These are phyloP conservation scores for Macrocystidia cucumis DNA, from an alignment of 1,284 basidiomycete species.

Conservation along the genomic window DNA sequence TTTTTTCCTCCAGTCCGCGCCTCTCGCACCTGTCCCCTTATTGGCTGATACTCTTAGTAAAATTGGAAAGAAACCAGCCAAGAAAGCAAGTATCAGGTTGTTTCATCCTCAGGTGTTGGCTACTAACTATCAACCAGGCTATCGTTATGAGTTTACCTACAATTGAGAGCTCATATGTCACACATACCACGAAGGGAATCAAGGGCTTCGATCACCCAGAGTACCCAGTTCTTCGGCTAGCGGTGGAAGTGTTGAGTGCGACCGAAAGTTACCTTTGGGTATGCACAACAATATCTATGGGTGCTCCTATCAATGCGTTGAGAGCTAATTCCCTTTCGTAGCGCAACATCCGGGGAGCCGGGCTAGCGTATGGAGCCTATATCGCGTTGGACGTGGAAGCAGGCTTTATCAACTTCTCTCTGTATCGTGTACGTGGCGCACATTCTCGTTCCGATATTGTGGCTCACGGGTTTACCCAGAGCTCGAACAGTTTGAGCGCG, in stretches of 20 bases:
- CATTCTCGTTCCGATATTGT: background rate
- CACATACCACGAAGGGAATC: conserved; percentile 75
- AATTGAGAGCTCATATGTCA: conserved; percentile 90
- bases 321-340: conserved; percentile 19
- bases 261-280: conserved; percentile 96
- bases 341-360: conserved; percentile 85
- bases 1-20: conserved; percentile 10
- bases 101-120: background rate
- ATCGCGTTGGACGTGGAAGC: conserved; percentile 77
- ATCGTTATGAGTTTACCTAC: conserved; percentile 86
- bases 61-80: conserved; percentile 68
- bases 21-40: conserved; percentile 63
- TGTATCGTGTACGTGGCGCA: conserved; percentile 63
- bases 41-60: conserved; percentile 66
- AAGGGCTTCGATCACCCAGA: conserved; percentile 80
- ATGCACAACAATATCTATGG: no score
- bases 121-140: conserved; percentile 40
- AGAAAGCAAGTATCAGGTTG: conserved; percentile 42
- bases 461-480: conserved; percentile 34
- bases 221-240: conserved; percentile 80
- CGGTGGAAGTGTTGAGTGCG: conserved; percentile 85
- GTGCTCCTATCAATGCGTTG: conserved; percentile 2
- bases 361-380: conserved; percentile 90
- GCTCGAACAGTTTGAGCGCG: conserved; percentile 83
- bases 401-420: conserved; percentile 73